Percentiles rank a stretch among this genome's conserved stretches.
These are phyloP conservation scores for Oryza meridionalis DNA, from an alignment of 176 grass and related monocot species.

Conservation along the genomic window DNA sequence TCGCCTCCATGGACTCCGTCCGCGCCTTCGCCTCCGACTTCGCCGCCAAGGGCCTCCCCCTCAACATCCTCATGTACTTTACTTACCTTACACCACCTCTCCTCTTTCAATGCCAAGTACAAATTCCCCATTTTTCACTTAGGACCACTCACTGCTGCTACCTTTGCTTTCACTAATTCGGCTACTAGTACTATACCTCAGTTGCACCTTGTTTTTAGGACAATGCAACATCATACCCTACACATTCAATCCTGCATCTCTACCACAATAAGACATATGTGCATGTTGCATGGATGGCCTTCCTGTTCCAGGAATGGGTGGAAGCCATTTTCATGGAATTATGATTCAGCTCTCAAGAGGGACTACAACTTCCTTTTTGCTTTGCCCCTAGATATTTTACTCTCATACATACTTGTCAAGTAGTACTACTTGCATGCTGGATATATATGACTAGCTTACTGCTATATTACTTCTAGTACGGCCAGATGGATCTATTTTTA, in stretches of 20 bases:
- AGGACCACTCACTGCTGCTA: background rate
- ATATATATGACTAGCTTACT: background rate
- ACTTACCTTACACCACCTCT: background rate
- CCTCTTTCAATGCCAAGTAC: background rate
- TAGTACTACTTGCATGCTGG: background rate
- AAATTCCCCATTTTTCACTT: no score
- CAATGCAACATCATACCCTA: background rate
- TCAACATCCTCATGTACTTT: constrained; percentile 85
- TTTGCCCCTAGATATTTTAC: background rate
- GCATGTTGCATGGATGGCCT: no score
- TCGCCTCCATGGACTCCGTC: constrained; percentile 75
- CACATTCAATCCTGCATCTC: background rate
- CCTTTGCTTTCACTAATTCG: no score
- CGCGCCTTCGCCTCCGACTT: constrained; percentile 72
- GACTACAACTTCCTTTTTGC: background rate
- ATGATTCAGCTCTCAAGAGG: background rate
- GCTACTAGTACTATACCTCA: background rate
- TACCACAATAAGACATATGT: background rate
- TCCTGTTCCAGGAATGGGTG: no score
- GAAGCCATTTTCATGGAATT: background rate
- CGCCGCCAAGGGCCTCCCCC: constrained; percentile 51
- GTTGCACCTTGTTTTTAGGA: background rate
- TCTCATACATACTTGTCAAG: background rate
- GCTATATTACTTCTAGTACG: background rate
- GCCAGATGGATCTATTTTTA: background rate